A percentile compares a stretch with the other conserved stretches of the same genome.
These are phyloP conservation scores for Bryoerythrophyllum caledonicum DNA, from an alignment of 225 moss, liverwort and hornwort genomes.

Conservation along the genomic window DNA sequence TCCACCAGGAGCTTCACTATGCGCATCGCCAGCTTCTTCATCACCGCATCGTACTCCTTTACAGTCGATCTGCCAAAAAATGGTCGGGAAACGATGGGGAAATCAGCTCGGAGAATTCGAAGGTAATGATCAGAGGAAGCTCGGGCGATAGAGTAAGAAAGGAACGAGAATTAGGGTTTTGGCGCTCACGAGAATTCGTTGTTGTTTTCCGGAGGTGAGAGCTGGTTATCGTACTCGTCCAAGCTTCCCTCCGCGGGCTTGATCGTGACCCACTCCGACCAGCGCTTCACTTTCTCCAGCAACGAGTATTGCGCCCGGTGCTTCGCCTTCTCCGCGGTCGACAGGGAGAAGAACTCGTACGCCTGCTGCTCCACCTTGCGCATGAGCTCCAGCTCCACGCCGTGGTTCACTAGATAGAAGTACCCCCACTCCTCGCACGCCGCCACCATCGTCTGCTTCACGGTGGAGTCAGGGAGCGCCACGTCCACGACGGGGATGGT, in stretches of 20 bases:
- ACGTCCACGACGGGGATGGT: slow-evolving; percentile 43
- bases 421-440: slow-evolving; percentile 53
- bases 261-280: slow-evolving; percentile 48
- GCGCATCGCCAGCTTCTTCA: slow-evolving; percentile 49
- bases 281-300: slow-evolving; percentile 52
- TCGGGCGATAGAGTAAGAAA: too few relatives aligned
- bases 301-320: slow-evolving; percentile 36
- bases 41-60: slow-evolving; percentile 35
- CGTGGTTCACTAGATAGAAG: slow-evolving; percentile 44
- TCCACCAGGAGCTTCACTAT: slow-evolving; percentile 38
- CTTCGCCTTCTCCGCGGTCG: slow-evolving; percentile 38
- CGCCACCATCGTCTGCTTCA: slow-evolving; percentile 34
- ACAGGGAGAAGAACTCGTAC: slow-evolving; percentile 42
- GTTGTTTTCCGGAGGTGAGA: slow-evolving; percentile 46
- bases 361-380: slow-evolving; percentile 47
- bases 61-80: slow-evolving; percentile 23
- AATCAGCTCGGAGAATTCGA: too few relatives aligned
- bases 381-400: slow-evolving; percentile 39
- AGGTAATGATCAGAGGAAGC: too few relatives aligned
- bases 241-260: slow-evolving; percentile 34
- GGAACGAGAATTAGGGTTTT: too few relatives aligned
- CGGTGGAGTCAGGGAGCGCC: slow-evolving; percentile 19
- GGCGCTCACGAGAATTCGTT: slow-evolving; percentile 38
- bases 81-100: too few relatives aligned
- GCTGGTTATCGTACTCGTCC: slow-evolving; percentile 46